These are phyloP conservation scores for Xylaria sp. DNA, from an alignment of 2,329 filamentous ascomycete genomes.

Conservation along the genomic window DNA sequence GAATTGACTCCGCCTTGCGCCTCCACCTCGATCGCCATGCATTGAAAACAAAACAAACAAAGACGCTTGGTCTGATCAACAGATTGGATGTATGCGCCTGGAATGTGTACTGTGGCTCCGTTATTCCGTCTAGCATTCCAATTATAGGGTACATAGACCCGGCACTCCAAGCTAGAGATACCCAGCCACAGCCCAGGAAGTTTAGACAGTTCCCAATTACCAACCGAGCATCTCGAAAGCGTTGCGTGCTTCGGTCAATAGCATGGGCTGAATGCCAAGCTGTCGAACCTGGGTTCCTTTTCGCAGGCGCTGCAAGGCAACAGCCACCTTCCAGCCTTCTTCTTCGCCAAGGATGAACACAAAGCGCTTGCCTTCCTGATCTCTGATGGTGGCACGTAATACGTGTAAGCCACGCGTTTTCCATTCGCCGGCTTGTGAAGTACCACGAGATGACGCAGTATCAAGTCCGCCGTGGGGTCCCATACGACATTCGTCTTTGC, in stretches of 20 bases:
- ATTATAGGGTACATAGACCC: conserved; percentile 27
- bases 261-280: conserved; percentile 67
- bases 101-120: conserved; percentile 21
- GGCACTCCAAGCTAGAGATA: conserved; percentile 25
- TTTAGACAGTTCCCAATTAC: conserved; percentile 41
- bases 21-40: conserved; percentile 44
- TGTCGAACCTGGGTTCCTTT: conserved; percentile 69
- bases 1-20: conserved; percentile 35
- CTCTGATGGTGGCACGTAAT: conserved; percentile 70
- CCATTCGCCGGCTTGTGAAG: conserved; percentile 64
- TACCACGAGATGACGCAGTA: conserved; percentile 52
- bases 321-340: conserved; percentile 74
- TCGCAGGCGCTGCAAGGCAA: conserved; percentile 68
- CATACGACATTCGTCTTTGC: conserved; percentile 71
- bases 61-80: conserved; percentile 1
- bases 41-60: conserved; percentile 35
- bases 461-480: conserved; percentile 59
- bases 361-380: conserved; percentile 73
- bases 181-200: neutral
- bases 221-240: conserved; percentile 70
- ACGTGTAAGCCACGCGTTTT: conserved; percentile 68
- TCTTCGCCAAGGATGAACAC: conserved; percentile 72
- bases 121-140: conserved; percentile 29
- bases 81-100: conserved; percentile 9
- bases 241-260: conserved; percentile 62